phyloP scores from a whole-genome alignment of 2,329 filamentous ascomycete genomes.

The Alternaria longipes region DNA sequence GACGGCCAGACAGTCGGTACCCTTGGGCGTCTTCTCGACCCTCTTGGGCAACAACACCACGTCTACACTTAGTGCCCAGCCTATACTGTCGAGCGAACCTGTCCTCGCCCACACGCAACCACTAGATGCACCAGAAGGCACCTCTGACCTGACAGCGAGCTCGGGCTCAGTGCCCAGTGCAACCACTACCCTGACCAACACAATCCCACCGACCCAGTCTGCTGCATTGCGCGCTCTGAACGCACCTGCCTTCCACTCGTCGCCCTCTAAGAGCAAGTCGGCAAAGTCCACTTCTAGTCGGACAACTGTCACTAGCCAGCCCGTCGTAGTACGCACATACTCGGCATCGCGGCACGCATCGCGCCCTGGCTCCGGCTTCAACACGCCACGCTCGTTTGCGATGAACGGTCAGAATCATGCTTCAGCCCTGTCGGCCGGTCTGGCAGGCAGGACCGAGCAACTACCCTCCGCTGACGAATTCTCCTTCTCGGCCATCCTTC shows the following conservation, averaged over 20 bases:
- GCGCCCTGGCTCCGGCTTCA: slow-evolving; percentile 44
- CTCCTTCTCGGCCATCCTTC: slow-evolving; percentile 64
- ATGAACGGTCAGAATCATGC: slow-evolving; percentile 41
- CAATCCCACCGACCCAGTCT: slow-evolving; percentile 48
- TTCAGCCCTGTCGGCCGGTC: slow-evolving; percentile 44
- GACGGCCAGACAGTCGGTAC: slow-evolving; percentile 46
- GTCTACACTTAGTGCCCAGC: slow-evolving; percentile 25
- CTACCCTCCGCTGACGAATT: slow-evolving; percentile 62
- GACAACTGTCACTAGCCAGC: slow-evolving; percentile 54
- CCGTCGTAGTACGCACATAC: slow-evolving; percentile 56
- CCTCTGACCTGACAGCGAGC: slow-evolving; percentile 44
- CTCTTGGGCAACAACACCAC: slow-evolving; percentile 40
- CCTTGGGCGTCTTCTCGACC: slow-evolving; percentile 44
- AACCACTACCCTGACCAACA: slow-evolving; percentile 50
- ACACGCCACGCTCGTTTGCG: slow-evolving; percentile 42
- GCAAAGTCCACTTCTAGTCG: slow-evolving; percentile 51
- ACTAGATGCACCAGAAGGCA: slow-evolving; percentile 38
- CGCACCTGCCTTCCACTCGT: slow-evolving; percentile 49
- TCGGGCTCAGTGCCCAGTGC: slow-evolving; percentile 47
- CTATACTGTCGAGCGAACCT: slow-evolving; percentile 23
- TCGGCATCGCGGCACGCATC: slow-evolving; percentile 48
- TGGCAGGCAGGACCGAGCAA: slow-evolving; percentile 38
- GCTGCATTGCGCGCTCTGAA: slow-evolving; percentile 52
- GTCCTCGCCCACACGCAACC: slow-evolving; percentile 43
- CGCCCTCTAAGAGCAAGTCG: slow-evolving; percentile 42